Percentiles rank a stretch among this genome's conserved stretches.
Evolutionary conservation across 139 green algal species (phyloP).

Genomic region (Closterium sp.): DNA sequence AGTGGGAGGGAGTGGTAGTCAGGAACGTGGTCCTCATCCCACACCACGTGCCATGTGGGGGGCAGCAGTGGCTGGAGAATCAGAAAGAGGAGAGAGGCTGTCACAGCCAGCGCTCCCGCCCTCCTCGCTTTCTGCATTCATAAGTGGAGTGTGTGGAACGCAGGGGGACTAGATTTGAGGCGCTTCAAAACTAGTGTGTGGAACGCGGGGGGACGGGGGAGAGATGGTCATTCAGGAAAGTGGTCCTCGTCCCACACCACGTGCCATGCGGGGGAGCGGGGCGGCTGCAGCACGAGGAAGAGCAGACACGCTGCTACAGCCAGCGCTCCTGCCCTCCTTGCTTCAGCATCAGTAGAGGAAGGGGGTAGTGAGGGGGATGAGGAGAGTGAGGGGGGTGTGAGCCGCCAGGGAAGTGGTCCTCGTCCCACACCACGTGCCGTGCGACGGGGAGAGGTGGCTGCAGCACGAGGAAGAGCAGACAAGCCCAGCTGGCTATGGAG

Average conservation of each 20-base stretch:
- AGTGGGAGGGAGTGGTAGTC: too few relatives aligned
- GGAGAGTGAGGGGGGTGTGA: constrained; percentile 69
- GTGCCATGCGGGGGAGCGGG: constrained; percentile 74
- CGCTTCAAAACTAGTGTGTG: too few relatives aligned
- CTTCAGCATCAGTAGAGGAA: too few relatives aligned
- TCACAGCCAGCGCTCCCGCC: constrained; percentile 9
- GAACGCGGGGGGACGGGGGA: too few relatives aligned
- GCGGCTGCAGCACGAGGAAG: constrained; percentile 71
- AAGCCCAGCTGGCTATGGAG: too few relatives aligned
- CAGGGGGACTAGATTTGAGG: too few relatives aligned
- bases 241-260: constrained; percentile 87
- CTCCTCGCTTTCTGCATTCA: constrained; percentile 2
- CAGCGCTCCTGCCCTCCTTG: constrained; percentile 5
- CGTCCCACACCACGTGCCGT: constrained; percentile 87
- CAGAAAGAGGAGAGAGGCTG: constrained; percentile 61
- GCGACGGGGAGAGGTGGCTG: constrained; percentile 76
- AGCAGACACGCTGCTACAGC: constrained; percentile 53
- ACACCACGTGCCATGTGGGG: constrained; percentile 74
- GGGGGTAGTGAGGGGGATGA: background rate
- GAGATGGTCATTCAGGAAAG: constrained; percentile 74
- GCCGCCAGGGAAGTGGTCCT: constrained; percentile 75
- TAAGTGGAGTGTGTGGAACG: too few relatives aligned
- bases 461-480: constrained; percentile 63
- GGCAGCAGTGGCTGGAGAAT: constrained; percentile 75
- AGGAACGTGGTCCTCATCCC: too few relatives aligned